Percentiles rank a stretch among this genome's conserved stretches.
These are phyloP conservation scores for Chaetothyriales sp. DNA, from an alignment of 2,329 filamentous ascomycete genomes.

Conservation along the genomic window DNA sequence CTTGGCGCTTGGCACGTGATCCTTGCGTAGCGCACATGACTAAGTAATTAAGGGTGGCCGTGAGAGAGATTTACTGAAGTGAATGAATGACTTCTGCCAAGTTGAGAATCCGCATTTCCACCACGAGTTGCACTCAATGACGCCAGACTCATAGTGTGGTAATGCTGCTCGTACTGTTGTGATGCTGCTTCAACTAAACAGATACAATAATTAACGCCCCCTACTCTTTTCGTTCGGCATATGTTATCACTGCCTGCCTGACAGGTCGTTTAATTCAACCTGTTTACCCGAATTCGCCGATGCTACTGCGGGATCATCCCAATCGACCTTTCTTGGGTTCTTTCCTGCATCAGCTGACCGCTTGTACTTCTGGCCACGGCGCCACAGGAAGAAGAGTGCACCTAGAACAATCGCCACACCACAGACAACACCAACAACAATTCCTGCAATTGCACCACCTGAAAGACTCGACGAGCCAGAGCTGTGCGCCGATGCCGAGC, in stretches of 20 bases:
- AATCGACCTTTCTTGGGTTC: not conserved
- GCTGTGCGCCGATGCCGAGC: not conserved
- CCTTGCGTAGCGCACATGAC: no score
- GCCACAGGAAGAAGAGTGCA: slow-evolving; percentile 26
- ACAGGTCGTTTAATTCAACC: not conserved
- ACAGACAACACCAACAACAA: slow-evolving; percentile 30
- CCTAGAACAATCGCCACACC: slow-evolving; percentile 26
- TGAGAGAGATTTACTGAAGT: no score
- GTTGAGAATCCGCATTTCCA: not conserved
- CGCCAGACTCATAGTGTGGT: no score
- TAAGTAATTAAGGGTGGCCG: no score
- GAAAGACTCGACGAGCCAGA: not conserved
- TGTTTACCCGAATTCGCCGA: not conserved
- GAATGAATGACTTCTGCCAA: not conserved
- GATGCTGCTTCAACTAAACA: no score
- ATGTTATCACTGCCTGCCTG: not conserved
- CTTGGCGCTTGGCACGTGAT: not conserved
- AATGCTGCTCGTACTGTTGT: no score
- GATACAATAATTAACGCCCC: no score
- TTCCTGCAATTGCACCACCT: slow-evolving; percentile 31
- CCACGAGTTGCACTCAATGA: no score
- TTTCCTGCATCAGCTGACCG: not conserved
- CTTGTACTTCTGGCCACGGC: slow-evolving; percentile 20
- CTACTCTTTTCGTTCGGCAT: no score
- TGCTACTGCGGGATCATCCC: not conserved